Percentiles rank a stretch among this genome's conserved stretches.
phyloP scores from a whole-genome alignment of 78 protist species.

The Cavenderia fasciculata region DNA sequence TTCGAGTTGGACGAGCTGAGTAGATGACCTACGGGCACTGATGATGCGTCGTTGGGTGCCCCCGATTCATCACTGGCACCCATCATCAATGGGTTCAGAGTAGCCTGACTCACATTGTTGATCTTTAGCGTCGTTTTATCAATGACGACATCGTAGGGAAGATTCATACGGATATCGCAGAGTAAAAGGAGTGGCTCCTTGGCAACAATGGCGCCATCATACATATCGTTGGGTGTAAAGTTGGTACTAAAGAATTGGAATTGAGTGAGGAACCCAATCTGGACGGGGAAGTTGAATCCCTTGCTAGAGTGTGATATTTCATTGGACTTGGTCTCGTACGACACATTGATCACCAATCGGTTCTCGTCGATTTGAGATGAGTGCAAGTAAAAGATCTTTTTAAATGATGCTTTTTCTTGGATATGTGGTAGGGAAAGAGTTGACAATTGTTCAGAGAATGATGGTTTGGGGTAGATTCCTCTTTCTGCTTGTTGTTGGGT shows the following conservation, averaged over 20 bases:
- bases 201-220: constrained; percentile 20
- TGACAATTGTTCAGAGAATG: neutral
- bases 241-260: constrained; percentile 57
- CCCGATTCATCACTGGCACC: no score
- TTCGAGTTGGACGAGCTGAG: neutral
- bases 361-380: constrained; percentile 8
- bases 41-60: neutral
- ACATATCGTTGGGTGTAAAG: constrained; percentile 49
- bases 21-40: constrained; percentile 39
- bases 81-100: constrained; percentile 21
- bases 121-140: constrained; percentile 9
- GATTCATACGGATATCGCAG: constrained; percentile 16
- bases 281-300: constrained; percentile 40
- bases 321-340: constrained; percentile 55
- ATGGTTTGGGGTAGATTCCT: constrained; percentile 37
- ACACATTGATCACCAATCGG: constrained; percentile 26
- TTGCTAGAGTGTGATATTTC: constrained; percentile 67
- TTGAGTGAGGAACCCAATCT: constrained; percentile 47
- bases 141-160: constrained; percentile 35
- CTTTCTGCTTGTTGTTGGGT: constrained; percentile 1
- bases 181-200: constrained; percentile 24
- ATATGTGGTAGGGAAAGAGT: constrained; percentile 9
- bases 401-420: constrained; percentile 17
- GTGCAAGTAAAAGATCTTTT: constrained; percentile 49
- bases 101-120: constrained; percentile 18